phyloP scores from a whole-genome alignment of 2,329 filamentous ascomycete genomes.

The Alternaria solani region DNA sequence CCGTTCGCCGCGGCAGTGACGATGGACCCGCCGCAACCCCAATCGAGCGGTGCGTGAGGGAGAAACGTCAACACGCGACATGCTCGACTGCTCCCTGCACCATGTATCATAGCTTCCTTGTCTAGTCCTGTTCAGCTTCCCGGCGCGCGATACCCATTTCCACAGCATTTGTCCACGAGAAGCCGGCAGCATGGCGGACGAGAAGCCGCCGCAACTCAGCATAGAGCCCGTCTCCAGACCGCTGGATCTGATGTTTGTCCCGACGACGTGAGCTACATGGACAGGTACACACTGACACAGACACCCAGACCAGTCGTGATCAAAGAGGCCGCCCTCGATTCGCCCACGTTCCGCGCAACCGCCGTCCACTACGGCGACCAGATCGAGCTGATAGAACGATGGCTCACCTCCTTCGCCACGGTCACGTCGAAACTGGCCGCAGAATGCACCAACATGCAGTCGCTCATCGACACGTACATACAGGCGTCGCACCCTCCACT shows the following conservation, averaged over 20 bases:
- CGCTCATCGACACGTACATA: constrained; percentile 79
- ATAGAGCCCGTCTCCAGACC: constrained; percentile 53
- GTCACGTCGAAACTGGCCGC: constrained; percentile 68
- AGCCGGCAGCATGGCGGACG: constrained; percentile 46
- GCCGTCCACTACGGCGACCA: constrained; percentile 89
- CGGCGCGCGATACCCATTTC: constrained; percentile 14
- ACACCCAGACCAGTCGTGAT: constrained; percentile 75
- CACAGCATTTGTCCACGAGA: neutral
- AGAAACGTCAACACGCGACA: constrained; percentile 16
- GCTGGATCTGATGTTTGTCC: constrained; percentile 53
- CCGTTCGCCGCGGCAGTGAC: constrained; percentile 30
- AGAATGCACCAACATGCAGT: constrained; percentile 78
- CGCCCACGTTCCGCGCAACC: constrained; percentile 90
- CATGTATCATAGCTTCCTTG: constrained; percentile 33
- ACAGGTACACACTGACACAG: constrained; percentile 15
- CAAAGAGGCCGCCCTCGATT: constrained; percentile 95
- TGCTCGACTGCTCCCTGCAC: constrained; percentile 12
- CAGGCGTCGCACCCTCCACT: constrained; percentile 76
- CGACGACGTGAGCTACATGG: neutral
- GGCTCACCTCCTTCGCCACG: constrained; percentile 79
- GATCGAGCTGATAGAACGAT: constrained; percentile 87
- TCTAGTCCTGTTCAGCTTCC: constrained; percentile 19
- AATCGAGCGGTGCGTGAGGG: constrained; percentile 16
- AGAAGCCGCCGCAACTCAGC: constrained; percentile 39
- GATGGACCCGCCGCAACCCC: constrained; percentile 25